Conservation (phyloP, 257 asterid species). For the Solanum rostratum region DNA sequence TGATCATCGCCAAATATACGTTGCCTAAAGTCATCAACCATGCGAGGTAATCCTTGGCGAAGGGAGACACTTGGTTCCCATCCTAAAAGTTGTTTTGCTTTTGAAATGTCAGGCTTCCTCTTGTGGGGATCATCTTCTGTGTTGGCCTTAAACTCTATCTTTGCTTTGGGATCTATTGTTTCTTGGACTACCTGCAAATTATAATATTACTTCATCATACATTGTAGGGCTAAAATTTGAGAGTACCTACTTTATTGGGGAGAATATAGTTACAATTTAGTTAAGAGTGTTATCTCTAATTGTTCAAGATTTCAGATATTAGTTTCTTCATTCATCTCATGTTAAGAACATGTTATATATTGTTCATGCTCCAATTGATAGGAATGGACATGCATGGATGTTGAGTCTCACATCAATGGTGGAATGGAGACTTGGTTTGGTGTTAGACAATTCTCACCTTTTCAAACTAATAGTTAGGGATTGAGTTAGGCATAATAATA, state of each 20-base stretch:
- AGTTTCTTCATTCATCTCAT: too few relatives aligned
- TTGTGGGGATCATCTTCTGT: constrained; percentile 87
- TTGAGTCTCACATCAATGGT: neutral
- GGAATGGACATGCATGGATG: neutral
- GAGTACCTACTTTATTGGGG: neutral
- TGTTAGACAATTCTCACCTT: neutral
- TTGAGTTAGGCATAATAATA: neutral
- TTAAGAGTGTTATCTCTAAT: neutral
- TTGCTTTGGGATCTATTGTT: constrained; percentile 61
- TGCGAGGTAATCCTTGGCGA: constrained; percentile 72
- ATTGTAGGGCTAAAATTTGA: neutral
- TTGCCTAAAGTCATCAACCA: constrained; percentile 66
- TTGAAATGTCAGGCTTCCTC: constrained; percentile 78
- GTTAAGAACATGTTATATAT: neutral
- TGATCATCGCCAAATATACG: constrained; percentile 38
- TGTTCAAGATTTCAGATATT: too few relatives aligned
- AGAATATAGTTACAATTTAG: neutral
- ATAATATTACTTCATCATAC: neutral
- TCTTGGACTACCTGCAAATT: constrained; percentile 66
- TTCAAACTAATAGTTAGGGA: neutral
- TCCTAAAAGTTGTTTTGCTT: constrained; percentile 60
- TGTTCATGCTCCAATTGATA: neutral
- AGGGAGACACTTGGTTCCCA: constrained; percentile 69
- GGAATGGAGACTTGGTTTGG: too few relatives aligned
- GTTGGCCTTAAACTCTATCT: constrained; percentile 63